Percentiles rank a stretch among this genome's conserved stretches.
phyloP scores from a whole-genome alignment of 2,329 filamentous ascomycete genomes.

The Cercospora beticola region DNA sequence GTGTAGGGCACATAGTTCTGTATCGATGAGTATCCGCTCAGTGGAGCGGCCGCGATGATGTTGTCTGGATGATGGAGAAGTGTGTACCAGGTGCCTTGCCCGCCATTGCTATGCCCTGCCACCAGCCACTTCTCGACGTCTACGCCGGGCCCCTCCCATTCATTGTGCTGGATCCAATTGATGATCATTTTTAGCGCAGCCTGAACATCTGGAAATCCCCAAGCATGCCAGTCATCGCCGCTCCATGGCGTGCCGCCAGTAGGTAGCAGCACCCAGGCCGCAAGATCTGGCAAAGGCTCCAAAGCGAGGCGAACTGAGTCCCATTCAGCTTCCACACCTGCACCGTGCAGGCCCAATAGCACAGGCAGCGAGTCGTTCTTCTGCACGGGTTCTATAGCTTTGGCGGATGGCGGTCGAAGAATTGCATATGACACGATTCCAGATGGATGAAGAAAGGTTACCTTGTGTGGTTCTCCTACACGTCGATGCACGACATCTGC shows the following conservation, averaged over 20 bases:
- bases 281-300: conserved; percentile 52
- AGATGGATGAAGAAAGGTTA: conserved; percentile 56
- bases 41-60: conserved; percentile 55
- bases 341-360: conserved; percentile 56
- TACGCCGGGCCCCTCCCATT: conserved; percentile 52
- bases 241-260: conserved; percentile 60
- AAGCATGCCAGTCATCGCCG: conserved; percentile 62
- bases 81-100: conserved; percentile 59
- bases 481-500: conserved; percentile 11
- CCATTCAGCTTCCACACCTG: conserved; percentile 56
- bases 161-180: conserved; percentile 50
- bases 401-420: conserved; percentile 53
- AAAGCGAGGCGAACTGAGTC: conserved; percentile 49
- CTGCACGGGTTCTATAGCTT: conserved; percentile 35
- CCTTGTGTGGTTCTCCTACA: conserved; percentile 48
- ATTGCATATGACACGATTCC: conserved; percentile 59
- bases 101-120: conserved; percentile 60
- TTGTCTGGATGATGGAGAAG: conserved; percentile 58
- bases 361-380: conserved; percentile 44
- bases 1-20: conserved; percentile 60
- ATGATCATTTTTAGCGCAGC: conserved; percentile 52
- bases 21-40: conserved; percentile 60
- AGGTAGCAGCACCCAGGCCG: conserved; percentile 57
- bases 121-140: conserved; percentile 53
- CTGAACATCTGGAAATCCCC: conserved; percentile 58